phyloP scores from a whole-genome alignment of 78 protist genomes.

The slime mould (Dictyostelium discoideum) region dicty_2.7 NC_007088.5:5959001-5959500 shows the following conservation, averaged over 20 bases:
- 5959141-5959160: neutral
- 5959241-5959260: neutral
- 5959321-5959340: neutral
- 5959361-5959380: neutral
- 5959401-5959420: neutral
- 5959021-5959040: slow-evolving; percentile 26
- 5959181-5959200: neutral
- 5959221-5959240: neutral
- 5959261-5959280: neutral
- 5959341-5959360: too few species aligned
- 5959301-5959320: neutral
- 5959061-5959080: neutral
- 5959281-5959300: too few species aligned
- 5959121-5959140: neutral
- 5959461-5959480: too few species aligned
- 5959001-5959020: neutral
- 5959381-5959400: neutral
- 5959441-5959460: too few species aligned
- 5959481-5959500: too few species aligned
- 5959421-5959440: too few species aligned
- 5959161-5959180: neutral
- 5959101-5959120: neutral
- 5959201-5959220: neutral
- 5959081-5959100: neutral
- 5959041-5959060: neutral